phyloP scores from a whole-genome alignment of 2,329 filamentous ascomycete genomes.

The Pestalotiopsis sp. region DNA sequence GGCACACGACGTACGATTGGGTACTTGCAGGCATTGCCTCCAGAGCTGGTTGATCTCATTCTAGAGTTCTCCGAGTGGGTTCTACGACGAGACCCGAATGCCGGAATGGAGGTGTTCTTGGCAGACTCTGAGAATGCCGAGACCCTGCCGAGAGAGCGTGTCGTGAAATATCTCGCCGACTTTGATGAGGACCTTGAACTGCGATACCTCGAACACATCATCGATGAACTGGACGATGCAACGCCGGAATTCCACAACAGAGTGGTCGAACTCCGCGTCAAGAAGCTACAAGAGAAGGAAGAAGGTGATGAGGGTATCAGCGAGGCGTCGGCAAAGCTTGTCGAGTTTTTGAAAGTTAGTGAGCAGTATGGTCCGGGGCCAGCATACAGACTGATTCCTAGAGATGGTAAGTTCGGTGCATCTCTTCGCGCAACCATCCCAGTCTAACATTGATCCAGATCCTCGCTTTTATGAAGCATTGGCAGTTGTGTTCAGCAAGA shows the following conservation, averaged over 20 bases:
- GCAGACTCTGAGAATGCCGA: constrained; percentile 96
- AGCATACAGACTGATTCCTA: constrained; percentile 77
- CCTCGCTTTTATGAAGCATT: constrained; percentile 85
- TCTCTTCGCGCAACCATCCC: background rate
- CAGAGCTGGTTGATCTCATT: constrained; percentile 87
- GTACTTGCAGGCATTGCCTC: constrained; percentile 87
- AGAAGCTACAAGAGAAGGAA: constrained; percentile 50
- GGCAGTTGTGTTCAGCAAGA: constrained; percentile 89
- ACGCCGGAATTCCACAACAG: constrained; percentile 87
- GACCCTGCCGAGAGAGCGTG: constrained; percentile 75
- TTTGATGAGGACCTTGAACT: constrained; percentile 75
- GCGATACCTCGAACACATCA: constrained; percentile 87
- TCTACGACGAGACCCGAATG: constrained; percentile 67
- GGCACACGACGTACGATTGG: constrained; percentile 83
- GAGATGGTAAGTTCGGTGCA: constrained; percentile 65
- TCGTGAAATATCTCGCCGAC: constrained; percentile 72
- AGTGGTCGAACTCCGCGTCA: constrained; percentile 71
- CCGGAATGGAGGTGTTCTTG: constrained; percentile 91
- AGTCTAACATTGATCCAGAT: constrained; percentile 53
- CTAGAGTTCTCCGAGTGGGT: constrained; percentile 93
- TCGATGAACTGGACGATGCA: constrained; percentile 81
- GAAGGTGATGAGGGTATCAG: constrained; percentile 10
- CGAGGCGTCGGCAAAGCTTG: constrained; percentile 62
- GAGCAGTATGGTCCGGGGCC: constrained; percentile 78
- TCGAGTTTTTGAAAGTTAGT: constrained; percentile 76